Conservation (phyloP, 179 eudicot genomes). For the Gypsophila paniculata region DNA sequence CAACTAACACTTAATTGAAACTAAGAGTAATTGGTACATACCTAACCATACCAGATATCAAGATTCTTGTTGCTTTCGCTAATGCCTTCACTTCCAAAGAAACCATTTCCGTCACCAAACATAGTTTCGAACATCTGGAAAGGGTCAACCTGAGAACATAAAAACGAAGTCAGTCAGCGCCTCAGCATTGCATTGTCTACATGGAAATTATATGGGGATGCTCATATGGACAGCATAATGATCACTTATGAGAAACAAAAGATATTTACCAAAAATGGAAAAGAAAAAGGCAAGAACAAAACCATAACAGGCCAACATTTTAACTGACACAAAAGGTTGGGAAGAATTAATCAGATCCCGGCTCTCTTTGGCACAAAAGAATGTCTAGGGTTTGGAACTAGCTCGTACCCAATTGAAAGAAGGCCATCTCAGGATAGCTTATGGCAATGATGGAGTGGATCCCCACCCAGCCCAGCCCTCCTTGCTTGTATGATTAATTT, state of each 20-base stretch:
- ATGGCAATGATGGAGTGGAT: no score
- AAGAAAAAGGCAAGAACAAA: background rate
- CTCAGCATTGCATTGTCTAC: background rate
- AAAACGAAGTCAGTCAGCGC: conserved; percentile 1
- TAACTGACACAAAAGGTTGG: conserved; percentile 4
- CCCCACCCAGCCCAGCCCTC: no score
- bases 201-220: background rate
- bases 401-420: no score
- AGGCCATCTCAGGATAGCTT: no score
- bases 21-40: background rate
- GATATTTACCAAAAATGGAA: background rate
- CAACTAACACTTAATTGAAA: conserved; percentile 4
- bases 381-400: no score
- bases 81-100: conserved; percentile 56
- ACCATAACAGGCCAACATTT: conserved; percentile 9
- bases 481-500: no score
- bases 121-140: conserved; percentile 64
- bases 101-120: conserved; percentile 58
- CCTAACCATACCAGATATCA: conserved; percentile 58
- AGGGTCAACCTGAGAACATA: conserved; percentile 56
- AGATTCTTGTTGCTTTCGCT: conserved; percentile 45
- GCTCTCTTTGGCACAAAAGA: no score
- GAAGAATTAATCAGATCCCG: background rate
- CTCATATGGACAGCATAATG: background rate
- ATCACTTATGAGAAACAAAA: background rate